Base-by-base conservation (phyloP, 2,329 filamentous ascomycete species). In the Aspergillus pseudonomiae region DNA sequence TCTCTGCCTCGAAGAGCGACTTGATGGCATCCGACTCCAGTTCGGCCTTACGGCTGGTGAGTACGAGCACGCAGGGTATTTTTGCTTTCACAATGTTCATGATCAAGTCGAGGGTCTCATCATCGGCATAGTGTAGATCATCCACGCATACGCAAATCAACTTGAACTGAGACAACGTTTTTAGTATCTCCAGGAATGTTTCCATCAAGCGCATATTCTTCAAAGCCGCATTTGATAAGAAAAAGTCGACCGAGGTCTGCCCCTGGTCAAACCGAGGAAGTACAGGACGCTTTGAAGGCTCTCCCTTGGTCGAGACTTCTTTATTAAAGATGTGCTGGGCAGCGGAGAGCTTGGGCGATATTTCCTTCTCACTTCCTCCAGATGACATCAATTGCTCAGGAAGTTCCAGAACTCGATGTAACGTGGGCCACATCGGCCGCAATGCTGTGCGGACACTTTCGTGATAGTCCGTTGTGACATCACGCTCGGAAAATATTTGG, bases 121-220 rank as follows among this genome's bases (percentile, higher is more conserved):
- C 87, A 73, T 97, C 94, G 7, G 93, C 93, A 76, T 93, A 95
- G 71, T 97, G 93, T 36, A 97, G 80, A 76, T 97, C 94, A 72
- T 97, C 94, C 32, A 97, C 80, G 70, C 89, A 93, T 70, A 97
- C 89, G 72, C 92, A 96, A 60, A 97, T 93, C 71, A 97, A 89
- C 71, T 94, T 95, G 74, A 94, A 89, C 24, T 89, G 84, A 0
- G 92, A 91, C 61, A 98, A 89, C 48, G 96, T 87, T 59, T 92
- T 87, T 57, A 97, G 78, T 11, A 97, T 90, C 69, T 97, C 94
- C 53, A 97, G 81, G 70, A 96, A 94, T 1, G 92, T 94, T 73
- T 93, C 94, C 84, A 94, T 91, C 61, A 97, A 85, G 14, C 92
- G 88, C 67, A 92, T 90, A 1, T 85, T 84, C 70, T 81, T 75